phyloP scores from a whole-genome alignment of 345 rosid genomes.

The Citrus australasica region DNA sequence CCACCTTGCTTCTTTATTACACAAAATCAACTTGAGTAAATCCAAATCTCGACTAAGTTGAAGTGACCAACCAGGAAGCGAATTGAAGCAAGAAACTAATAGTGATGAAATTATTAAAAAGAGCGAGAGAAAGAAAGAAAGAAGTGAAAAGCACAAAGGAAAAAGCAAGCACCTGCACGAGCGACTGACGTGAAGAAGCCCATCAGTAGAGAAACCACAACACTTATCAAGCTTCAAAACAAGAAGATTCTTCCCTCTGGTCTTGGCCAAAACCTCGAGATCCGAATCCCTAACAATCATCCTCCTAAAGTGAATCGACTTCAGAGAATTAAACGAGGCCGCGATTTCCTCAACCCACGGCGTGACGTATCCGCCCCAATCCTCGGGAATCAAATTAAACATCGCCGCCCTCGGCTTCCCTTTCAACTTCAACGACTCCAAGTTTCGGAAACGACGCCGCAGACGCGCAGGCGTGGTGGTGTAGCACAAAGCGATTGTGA shows the following conservation, averaged over 20 bases:
- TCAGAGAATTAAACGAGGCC: conserved; percentile 45
- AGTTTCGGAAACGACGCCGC: conserved; percentile 48
- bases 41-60: not conserved
- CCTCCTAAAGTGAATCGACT: conserved; percentile 67
- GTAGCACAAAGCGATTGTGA: conserved; percentile 83
- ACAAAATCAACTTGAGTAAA: not conserved
- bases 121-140: not conserved
- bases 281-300: conserved; percentile 85
- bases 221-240: conserved; percentile 82
- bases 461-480: conserved; percentile 68
- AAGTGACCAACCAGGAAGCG: not conserved
- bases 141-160: not conserved
- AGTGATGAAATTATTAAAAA: not conserved
- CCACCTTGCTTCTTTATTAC: not conserved
- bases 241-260: conserved; percentile 45
- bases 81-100: not conserved
- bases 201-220: conserved; percentile 86
- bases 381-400: conserved; percentile 88
- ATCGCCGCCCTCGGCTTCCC: conserved; percentile 96
- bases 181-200: conserved; percentile 61
- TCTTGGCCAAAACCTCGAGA: conserved; percentile 53
- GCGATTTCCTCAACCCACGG: conserved; percentile 76
- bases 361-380: conserved; percentile 85
- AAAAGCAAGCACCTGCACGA: conserved; percentile 56
- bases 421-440: conserved; percentile 81